Conservation (phyloP, 2,329 filamentous ascomycete genomes). For the Kalmusia sp. region DNA sequence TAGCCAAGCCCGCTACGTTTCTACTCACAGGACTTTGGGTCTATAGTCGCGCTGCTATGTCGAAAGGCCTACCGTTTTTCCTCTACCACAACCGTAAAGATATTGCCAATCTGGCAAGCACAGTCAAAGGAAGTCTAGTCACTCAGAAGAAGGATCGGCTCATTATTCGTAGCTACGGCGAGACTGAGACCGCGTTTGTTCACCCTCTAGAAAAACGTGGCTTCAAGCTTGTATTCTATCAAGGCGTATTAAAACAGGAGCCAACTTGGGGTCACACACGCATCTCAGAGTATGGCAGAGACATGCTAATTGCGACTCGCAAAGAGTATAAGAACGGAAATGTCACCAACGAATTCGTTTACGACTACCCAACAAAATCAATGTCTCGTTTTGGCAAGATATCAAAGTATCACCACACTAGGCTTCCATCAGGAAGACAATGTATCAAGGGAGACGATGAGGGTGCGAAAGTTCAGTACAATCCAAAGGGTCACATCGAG, state of each 20-base stretch:
- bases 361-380: constrained; percentile 52
- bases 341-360: constrained; percentile 57
- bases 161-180: constrained; percentile 56
- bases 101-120: constrained; percentile 55
- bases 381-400: constrained; percentile 44
- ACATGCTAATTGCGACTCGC: constrained; percentile 53
- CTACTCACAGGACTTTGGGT: constrained; percentile 58
- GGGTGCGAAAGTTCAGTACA: constrained; percentile 59
- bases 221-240: constrained; percentile 47
- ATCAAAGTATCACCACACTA: constrained; percentile 46
- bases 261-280: constrained; percentile 53
- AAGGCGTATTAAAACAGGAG: constrained; percentile 51
- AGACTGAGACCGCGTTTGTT: constrained; percentile 59
- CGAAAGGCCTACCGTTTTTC: constrained; percentile 55
- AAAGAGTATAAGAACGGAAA: constrained; percentile 55
- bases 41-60: constrained; percentile 54
- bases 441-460: constrained; percentile 56
- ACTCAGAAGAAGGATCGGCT: constrained; percentile 55
- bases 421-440: constrained; percentile 47
- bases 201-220: constrained; percentile 45
- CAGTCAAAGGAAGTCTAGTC: constrained; percentile 58
- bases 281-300: constrained; percentile 57
- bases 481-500: constrained; percentile 60
- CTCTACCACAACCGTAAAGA: constrained; percentile 58
- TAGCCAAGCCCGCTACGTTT: constrained; percentile 49